Evolutionary conservation across 78 protist species (phyloP).

Genomic region (Chrysochromulina parva): DNA sequence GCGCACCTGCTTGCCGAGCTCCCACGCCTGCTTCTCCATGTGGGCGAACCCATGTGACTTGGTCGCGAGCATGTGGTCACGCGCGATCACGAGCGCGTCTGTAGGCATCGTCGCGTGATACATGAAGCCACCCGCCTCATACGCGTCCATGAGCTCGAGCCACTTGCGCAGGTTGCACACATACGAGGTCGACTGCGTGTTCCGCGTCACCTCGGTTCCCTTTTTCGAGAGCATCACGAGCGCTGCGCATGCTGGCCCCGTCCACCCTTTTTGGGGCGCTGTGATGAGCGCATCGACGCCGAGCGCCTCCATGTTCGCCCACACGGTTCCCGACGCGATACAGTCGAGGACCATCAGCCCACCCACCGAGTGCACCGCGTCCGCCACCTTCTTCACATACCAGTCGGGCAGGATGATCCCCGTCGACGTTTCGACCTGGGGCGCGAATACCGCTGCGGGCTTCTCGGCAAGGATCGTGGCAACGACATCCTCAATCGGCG

Average conservation of each 20-base stretch:
- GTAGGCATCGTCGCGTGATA: conserved; percentile 65
- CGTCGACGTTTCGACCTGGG: conserved; percentile 58
- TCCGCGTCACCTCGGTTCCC: neutral
- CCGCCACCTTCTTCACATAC: conserved; percentile 27
- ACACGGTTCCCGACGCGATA: conserved; percentile 43
- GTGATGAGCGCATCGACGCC: conserved; percentile 51
- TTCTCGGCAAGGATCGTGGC: neutral
- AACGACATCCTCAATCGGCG: conserved; percentile 2
- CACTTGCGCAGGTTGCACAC: conserved; percentile 26
- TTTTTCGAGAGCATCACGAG: conserved; percentile 34
- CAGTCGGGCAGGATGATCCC: conserved; percentile 49
- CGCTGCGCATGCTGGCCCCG: conserved; percentile 59
- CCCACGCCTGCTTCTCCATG: neutral
- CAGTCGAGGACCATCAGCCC: conserved; percentile 44
- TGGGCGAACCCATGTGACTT: conserved; percentile 18
- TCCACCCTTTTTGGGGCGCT: conserved; percentile 70
- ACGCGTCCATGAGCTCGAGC: conserved; percentile 46
- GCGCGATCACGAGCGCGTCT: conserved; percentile 42
- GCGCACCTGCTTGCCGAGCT: conserved; percentile 41
- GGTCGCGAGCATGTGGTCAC: conserved; percentile 22
- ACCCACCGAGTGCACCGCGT: conserved; percentile 39
- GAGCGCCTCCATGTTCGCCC: conserved; percentile 52
- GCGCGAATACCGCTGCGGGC: conserved; percentile 47
- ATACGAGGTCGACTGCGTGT: conserved; percentile 4
- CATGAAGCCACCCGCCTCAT: conserved; percentile 42